A percentile compares a stretch with the other conserved stretches of the same genome.
These are phyloP conservation scores for Tetrapisispora fleetii DNA, from an alignment of 805 yeast genomes.

Conservation along the genomic window DNA sequence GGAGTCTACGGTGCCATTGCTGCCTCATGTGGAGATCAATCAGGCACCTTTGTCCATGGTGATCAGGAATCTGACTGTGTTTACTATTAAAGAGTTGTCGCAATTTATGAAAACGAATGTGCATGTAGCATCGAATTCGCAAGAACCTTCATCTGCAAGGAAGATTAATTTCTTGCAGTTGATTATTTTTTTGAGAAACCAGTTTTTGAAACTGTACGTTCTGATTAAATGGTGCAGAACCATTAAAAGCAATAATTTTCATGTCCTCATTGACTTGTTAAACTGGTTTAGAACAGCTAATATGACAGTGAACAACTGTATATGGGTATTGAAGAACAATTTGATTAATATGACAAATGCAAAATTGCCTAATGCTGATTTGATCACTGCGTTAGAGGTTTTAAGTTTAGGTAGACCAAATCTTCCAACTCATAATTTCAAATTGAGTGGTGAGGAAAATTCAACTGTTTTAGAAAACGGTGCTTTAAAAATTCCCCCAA, in stretches of 20 bases:
- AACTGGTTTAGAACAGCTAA: conserved; percentile 82
- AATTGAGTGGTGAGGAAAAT: conserved; percentile 27
- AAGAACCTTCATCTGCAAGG: conserved; percentile 33
- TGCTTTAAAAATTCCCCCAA: conserved; percentile 35
- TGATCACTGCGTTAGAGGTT: conserved; percentile 80
- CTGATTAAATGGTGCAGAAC: conserved; percentile 77
- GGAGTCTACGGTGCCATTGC: conserved; percentile 12
- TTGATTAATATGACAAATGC: conserved; percentile 62
- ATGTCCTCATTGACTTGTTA: conserved; percentile 70
- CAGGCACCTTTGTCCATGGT: conserved; percentile 26
- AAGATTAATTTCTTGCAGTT: conserved; percentile 61
- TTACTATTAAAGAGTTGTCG: conserved; percentile 25
- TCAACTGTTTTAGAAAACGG: conserved; percentile 6
- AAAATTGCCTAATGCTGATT: conserved; percentile 84
- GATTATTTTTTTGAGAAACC: conserved; percentile 66
- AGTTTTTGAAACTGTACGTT: conserved; percentile 76
- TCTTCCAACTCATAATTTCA: conserved; percentile 52
- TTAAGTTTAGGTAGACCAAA: conserved; percentile 68
- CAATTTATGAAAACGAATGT: conserved; percentile 27
- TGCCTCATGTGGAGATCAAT: conserved; percentile 30
- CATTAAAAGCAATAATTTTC: conserved; percentile 54
- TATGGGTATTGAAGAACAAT: conserved; percentile 59
- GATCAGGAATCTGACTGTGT: conserved; percentile 26
- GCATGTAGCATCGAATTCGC: conserved; percentile 9
- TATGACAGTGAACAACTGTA: conserved; percentile 50